phyloP scores from a whole-genome alignment of 2,329 filamentous ascomycete species.

The Colletotrichum abscissum region DNA sequence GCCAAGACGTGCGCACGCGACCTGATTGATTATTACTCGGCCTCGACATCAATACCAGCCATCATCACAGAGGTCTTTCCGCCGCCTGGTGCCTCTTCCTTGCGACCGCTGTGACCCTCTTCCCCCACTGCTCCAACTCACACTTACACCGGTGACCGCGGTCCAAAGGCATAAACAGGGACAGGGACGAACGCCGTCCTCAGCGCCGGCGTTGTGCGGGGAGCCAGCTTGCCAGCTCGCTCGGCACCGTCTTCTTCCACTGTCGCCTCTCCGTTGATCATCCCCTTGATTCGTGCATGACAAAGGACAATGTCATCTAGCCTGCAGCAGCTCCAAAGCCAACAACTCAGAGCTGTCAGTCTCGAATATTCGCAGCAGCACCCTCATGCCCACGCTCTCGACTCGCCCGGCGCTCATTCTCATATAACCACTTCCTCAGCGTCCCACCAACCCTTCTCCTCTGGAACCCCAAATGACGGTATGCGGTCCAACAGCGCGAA shows the following conservation, averaged over 20 bases:
- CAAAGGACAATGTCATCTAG: slow-evolving; percentile 53
- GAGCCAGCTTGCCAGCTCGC: slow-evolving; percentile 15
- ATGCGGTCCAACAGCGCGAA: slow-evolving; percentile 48
- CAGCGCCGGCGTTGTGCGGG: slow-evolving; percentile 30
- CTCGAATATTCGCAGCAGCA: slow-evolving; percentile 47
- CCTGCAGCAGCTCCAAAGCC: slow-evolving; percentile 45
- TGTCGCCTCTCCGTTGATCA: slow-evolving; percentile 41
- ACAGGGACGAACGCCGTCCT: slow-evolving; percentile 31
- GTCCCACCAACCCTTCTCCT: slow-evolving; percentile 29
- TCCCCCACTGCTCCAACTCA: slow-evolving; percentile 16
- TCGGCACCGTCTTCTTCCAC: slow-evolving; percentile 20
- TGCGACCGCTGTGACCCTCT: slow-evolving; percentile 19
- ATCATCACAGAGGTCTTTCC: background rate
- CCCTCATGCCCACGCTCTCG: background rate
- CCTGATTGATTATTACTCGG: slow-evolving; percentile 3
- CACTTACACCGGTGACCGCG: slow-evolving; percentile 27
- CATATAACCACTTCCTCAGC: slow-evolving; percentile 33
- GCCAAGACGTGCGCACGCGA: slow-evolving; percentile 17
- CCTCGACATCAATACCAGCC: background rate
- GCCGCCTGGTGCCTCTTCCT: slow-evolving; percentile 13
- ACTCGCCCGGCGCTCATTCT: slow-evolving; percentile 35
- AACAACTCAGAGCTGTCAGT: slow-evolving; percentile 47
- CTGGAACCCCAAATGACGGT: slow-evolving; percentile 43
- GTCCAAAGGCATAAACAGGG: slow-evolving; percentile 29
- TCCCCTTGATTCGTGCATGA: slow-evolving; percentile 38